Evolutionary conservation across 2,329 filamentous ascomycete species (phyloP).

Genomic region (Hypoxylon sp.): DNA sequence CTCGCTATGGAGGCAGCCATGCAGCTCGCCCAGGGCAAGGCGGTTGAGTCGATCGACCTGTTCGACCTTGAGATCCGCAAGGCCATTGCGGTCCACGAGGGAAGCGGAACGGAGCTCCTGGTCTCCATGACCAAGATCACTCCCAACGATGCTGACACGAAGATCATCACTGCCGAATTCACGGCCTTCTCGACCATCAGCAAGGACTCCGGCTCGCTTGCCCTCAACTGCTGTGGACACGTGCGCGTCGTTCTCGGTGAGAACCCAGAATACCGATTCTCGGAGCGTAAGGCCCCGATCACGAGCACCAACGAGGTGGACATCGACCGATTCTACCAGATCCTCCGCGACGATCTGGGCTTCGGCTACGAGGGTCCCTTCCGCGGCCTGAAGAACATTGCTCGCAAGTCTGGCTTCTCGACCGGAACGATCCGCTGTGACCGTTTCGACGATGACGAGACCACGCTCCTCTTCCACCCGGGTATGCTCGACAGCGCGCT

Average conservation of each 20-base stretch:
- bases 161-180: neutral
- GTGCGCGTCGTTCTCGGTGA: neutral
- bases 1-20: constrained; percentile 4
- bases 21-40: neutral
- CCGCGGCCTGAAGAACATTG: neutral
- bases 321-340: neutral
- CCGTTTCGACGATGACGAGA: neutral
- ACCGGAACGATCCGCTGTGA: neutral
- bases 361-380: neutral
- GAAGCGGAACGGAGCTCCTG: neutral
- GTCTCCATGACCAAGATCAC: neutral
- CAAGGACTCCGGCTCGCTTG: neutral
- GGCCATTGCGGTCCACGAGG: neutral
- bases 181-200: neutral
- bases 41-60: neutral
- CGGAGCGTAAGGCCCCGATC: neutral
- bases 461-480: neutral
- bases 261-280: neutral
- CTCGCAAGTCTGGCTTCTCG: neutral
- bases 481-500: neutral
- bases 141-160: neutral
- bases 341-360: neutral
- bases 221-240: neutral
- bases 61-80: constrained; percentile 9
- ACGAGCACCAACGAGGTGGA: neutral